Percentiles rank a stretch among this genome's conserved stretches.
These are phyloP conservation scores for Tetradesmus lagerheimii DNA, from an alignment of 139 green algal species.

Conservation along the genomic window DNA sequence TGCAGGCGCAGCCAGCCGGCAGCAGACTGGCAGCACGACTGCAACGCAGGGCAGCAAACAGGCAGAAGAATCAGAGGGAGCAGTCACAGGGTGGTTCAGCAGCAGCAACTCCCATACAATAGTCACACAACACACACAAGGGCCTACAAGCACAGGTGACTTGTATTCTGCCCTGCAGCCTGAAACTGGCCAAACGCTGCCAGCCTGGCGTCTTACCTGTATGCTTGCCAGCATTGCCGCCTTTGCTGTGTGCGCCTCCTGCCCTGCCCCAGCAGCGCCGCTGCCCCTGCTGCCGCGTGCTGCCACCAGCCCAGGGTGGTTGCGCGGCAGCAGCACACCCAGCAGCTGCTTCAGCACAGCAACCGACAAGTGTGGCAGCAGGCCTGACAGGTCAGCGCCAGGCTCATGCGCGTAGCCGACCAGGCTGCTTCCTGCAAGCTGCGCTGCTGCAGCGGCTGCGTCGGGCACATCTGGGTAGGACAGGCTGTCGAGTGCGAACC, in stretches of 20 bases:
- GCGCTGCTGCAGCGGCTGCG: background rate
- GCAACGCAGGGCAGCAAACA: background rate
- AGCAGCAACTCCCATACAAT: too few relatives aligned
- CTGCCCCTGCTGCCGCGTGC: background rate
- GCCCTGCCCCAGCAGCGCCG: background rate
- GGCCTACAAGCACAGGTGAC: background rate
- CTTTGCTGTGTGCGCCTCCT: background rate
- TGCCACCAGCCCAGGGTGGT: constrained; percentile 10
- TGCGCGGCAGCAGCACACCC: constrained; percentile 41
- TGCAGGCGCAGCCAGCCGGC: background rate
- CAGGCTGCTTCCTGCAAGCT: constrained; percentile 49
- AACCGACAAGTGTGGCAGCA: constrained; percentile 24
- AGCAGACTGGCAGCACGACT: constrained; percentile 1
- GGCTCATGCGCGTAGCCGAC: background rate
- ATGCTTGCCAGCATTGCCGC: constrained; percentile 14
- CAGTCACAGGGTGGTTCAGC: background rate
- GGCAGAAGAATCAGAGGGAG: background rate
- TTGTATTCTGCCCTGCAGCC: background rate
- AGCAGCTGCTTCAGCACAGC: constrained; percentile 6
- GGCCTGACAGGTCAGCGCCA: constrained; percentile 6
- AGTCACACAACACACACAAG: background rate
- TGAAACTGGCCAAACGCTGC: too few relatives aligned
- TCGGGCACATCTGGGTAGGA: constrained; percentile 72
- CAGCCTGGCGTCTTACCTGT: too few relatives aligned
- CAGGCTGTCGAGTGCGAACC: constrained; percentile 61